These are phyloP conservation scores for Triticum urartu DNA, from an alignment of 176 grass and related monocot genomes.

Conservation along the genomic window DNA sequence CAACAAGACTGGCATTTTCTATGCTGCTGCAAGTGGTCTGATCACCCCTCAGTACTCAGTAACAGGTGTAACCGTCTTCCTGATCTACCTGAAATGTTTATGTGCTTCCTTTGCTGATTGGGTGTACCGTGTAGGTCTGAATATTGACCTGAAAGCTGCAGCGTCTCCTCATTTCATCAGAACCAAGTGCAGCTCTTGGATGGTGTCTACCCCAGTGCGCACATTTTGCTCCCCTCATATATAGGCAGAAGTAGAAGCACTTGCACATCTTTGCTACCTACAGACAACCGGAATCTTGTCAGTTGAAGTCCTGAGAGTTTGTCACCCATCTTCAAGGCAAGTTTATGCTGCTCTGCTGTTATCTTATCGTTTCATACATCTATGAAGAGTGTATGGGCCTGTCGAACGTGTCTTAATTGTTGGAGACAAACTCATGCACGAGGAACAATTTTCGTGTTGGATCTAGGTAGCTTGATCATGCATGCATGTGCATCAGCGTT, in stretches of 20 bases:
- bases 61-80: neutral
- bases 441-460: too few species aligned
- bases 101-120: neutral
- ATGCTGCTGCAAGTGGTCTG: too few species aligned
- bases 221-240: neutral
- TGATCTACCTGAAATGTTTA: neutral
- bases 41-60: neutral
- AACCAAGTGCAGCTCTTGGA: neutral
- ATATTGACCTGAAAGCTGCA: neutral
- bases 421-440: too few species aligned
- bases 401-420: too few species aligned
- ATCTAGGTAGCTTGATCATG: too few species aligned
- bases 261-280: too few species aligned
- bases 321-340: neutral
- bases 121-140: neutral
- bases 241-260: neutral
- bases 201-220: too few species aligned
- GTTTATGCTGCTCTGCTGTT: neutral
- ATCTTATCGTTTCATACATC: too few species aligned
- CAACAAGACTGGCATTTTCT: too few species aligned
- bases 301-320: neutral
- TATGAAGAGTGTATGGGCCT: too few species aligned
- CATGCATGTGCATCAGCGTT: neutral
- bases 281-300: neutral
- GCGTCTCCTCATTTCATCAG: too few species aligned